Evolutionary conservation across 352 stramenopile genomes (phyloP).

Genomic region (Phytophthora uliginosa): DNA sequence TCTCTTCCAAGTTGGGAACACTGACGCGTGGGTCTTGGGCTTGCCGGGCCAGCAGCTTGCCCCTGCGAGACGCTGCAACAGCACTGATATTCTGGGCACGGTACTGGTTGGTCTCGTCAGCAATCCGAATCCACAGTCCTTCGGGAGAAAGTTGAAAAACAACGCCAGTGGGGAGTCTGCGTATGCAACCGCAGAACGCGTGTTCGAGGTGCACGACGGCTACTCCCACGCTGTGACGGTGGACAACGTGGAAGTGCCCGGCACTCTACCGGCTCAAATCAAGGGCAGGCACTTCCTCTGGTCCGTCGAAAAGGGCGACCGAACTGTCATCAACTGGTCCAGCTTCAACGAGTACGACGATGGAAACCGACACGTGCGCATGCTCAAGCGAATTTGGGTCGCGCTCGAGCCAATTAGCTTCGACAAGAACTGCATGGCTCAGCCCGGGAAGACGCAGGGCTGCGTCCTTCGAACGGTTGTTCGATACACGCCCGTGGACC

Average conservation of each 20-base stretch:
- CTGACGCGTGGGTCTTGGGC: constrained; percentile 7
- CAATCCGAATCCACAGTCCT: constrained; percentile 27
- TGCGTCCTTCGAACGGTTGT: constrained; percentile 35
- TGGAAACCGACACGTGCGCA: constrained; percentile 23
- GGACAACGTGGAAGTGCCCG: constrained; percentile 34
- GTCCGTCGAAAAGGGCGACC: constrained; percentile 19
- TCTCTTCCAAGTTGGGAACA: constrained; percentile 8
- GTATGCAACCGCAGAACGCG: constrained; percentile 20
- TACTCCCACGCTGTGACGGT: constrained; percentile 30
- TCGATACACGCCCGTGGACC: constrained; percentile 34
- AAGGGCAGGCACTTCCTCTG: constrained; percentile 30
- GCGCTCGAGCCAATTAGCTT: constrained; percentile 27
- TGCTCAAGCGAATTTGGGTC: constrained; percentile 37
- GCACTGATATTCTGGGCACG: constrained; percentile 7
- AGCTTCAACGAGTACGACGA: constrained; percentile 37
- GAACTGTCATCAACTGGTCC: constrained; percentile 37
- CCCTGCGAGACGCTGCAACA: neutral
- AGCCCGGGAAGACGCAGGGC: constrained; percentile 6
- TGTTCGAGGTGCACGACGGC: constrained; percentile 24
- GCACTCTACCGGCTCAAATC: constrained; percentile 13
- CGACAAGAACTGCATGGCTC: neutral
- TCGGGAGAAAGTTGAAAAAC: constrained; percentile 39
- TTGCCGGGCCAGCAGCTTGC: neutral
- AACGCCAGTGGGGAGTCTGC: constrained; percentile 15
- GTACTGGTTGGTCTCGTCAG: constrained; percentile 21